phyloP scores from a whole-genome alignment of 192 early-diverging fungal genomes.

The Backusella westeae region DNA sequence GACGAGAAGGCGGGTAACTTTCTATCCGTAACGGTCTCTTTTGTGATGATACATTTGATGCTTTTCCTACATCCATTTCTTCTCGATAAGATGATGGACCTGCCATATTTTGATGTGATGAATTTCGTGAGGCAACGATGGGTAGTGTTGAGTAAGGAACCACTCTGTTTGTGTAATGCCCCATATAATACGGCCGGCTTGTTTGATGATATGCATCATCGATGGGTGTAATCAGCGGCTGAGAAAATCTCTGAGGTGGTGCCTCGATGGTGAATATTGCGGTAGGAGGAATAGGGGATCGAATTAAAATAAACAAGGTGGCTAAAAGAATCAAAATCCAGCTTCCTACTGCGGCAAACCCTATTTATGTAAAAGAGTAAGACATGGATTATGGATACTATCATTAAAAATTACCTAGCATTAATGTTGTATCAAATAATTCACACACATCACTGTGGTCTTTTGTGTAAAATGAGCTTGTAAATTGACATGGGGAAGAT shows the following conservation, averaged over 20 bases:
- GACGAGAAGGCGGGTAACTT: neutral
- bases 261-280: constrained; percentile 12
- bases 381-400: neutral
- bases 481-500: neutral
- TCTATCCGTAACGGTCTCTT: neutral
- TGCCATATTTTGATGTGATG: neutral
- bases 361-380: neutral
- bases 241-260: constrained; percentile 11
- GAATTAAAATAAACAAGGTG: constrained; percentile 16
- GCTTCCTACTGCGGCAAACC: constrained; percentile 6
- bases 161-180: neutral
- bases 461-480: constrained; percentile 3
- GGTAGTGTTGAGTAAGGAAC: neutral
- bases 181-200: neutral
- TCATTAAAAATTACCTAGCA: neutral
- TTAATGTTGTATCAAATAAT: constrained; percentile 11
- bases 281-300: constrained; percentile 8
- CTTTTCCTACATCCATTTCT: neutral
- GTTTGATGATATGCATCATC: neutral
- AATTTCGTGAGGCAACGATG: neutral
- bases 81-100: neutral
- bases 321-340: constrained; percentile 10
- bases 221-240: neutral
- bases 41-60: neutral
- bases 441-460: constrained; percentile 10